Evolutionary conservation across 192 early-diverging fungal genomes (phyloP).

Genomic region (Umbelopsis ramanniana): DNA sequence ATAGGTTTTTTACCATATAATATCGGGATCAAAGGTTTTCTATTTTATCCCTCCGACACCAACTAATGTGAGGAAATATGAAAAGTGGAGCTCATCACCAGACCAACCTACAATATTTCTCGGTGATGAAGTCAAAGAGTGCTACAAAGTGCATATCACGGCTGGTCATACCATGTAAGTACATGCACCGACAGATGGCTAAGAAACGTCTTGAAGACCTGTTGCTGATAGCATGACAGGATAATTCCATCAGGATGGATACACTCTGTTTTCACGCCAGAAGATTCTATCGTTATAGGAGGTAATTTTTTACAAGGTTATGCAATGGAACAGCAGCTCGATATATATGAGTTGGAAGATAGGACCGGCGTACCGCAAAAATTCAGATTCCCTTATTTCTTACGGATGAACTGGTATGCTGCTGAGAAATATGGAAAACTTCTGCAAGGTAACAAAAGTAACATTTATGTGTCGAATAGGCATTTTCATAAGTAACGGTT

Average conservation of each 20-base stretch:
- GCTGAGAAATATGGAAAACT: conserved; percentile 61
- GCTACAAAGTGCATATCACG: conserved; percentile 73
- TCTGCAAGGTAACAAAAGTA: conserved; percentile 46
- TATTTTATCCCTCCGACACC: conserved; percentile 88
- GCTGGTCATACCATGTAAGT: conserved; percentile 87
- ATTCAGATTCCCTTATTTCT: conserved; percentile 88
- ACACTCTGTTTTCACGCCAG: conserved; percentile 90
- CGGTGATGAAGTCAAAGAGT: conserved; percentile 81
- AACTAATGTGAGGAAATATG: conserved; percentile 86
- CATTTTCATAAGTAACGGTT: too few species aligned
- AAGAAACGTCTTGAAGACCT: background rate
- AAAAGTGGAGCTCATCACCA: conserved; percentile 87
- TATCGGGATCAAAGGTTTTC: conserved; percentile 86
- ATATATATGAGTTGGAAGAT: conserved; percentile 76
- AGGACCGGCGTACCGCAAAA: conserved; percentile 78
- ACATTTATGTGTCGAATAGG: conserved; percentile 25
- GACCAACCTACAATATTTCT: conserved; percentile 82
- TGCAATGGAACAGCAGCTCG: conserved; percentile 73
- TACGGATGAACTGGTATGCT: conserved; percentile 85
- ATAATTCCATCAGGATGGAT: conserved; percentile 97
- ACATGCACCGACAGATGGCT: background rate
- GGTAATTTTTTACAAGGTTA: conserved; percentile 92
- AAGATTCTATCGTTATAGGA: conserved; percentile 88
- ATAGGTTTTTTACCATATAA: conserved; percentile 87
- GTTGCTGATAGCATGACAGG: conserved; percentile 45